Conservation (phyloP, 495 filamentous ascomycete genomes). For the Aspergillus nidulans region DNA sequence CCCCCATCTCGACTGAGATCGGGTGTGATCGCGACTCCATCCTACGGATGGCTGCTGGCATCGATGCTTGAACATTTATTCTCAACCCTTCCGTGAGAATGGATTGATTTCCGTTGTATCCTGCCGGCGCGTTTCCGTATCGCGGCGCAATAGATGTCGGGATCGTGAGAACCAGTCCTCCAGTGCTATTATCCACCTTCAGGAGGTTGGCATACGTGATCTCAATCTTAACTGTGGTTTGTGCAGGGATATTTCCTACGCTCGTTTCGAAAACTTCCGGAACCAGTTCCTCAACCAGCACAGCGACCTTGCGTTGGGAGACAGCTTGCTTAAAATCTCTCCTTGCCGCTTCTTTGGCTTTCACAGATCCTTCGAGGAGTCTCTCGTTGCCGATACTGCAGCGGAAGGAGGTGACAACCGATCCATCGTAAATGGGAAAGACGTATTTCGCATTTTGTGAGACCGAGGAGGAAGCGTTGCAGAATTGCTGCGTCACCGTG, state of each 20-base stretch:
- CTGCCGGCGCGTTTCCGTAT: too few species aligned
- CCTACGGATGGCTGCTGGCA: too few species aligned
- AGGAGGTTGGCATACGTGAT: slow-evolving; percentile 17
- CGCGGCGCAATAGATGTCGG: slow-evolving; percentile 25
- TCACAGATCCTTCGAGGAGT: slow-evolving; percentile 13
- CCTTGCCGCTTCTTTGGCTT: slow-evolving; percentile 12
- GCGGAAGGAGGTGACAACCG: slow-evolving; percentile 16
- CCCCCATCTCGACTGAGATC: too few species aligned
- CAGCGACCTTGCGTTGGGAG: slow-evolving; percentile 10
- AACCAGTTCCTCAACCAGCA: slow-evolving; percentile 21
- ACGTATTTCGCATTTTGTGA: slow-evolving; percentile 4
- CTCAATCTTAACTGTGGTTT: slow-evolving; percentile 17
- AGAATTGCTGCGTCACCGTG: not conserved
- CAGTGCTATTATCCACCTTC: slow-evolving; percentile 13
- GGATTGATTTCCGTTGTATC: too few species aligned
- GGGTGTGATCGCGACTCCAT: too few species aligned
- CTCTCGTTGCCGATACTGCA: slow-evolving; percentile 17
- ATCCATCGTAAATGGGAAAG: slow-evolving; percentile 22
- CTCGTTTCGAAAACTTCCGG: slow-evolving; percentile 24
- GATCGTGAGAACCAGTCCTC: slow-evolving; percentile 20
- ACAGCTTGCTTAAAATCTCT: slow-evolving; percentile 17
- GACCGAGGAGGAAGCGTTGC: not conserved
- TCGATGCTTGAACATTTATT: too few species aligned
- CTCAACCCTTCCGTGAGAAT: too few species aligned
- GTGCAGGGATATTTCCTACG: slow-evolving; percentile 24